These are phyloP conservation scores for Zasmidium angulare DNA, from an alignment of 2,329 filamentous ascomycete species.

Conservation along the genomic window DNA sequence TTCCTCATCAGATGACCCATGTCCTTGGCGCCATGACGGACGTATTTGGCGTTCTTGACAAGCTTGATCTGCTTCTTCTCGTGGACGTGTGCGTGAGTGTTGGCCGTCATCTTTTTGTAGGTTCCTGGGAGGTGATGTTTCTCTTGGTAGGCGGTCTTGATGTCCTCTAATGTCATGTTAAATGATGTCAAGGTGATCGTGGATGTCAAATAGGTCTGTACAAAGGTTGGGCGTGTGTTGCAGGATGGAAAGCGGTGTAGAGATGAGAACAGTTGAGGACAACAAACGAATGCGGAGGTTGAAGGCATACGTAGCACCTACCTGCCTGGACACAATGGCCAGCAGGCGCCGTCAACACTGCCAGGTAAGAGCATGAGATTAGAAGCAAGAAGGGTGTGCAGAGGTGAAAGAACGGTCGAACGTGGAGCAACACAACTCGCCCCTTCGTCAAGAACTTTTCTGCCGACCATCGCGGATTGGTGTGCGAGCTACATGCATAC, in stretches of 20 bases:
- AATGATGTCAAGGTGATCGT: too few species aligned
- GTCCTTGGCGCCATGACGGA: conserved; percentile 20
- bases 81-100: conserved; percentile 20
- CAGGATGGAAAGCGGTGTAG: neutral
- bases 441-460: too few species aligned
- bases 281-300: too few species aligned
- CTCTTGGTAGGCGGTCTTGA: conserved; percentile 22
- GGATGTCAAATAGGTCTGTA: neutral
- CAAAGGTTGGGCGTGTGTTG: neutral
- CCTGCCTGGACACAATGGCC: too few species aligned
- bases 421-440: too few species aligned
- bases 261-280: neutral
- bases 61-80: conserved; percentile 21
- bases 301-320: too few species aligned
- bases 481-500: too few species aligned
- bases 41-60: conserved; percentile 28
- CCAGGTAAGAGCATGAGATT: too few species aligned
- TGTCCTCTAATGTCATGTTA: conserved; percentile 18
- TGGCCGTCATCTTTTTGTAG: conserved; percentile 16
- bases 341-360: too few species aligned
- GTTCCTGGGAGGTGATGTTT: conserved; percentile 22
- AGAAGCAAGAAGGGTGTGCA: neutral
- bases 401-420: neutral
- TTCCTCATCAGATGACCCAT: conserved; percentile 27
- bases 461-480: too few species aligned